Conservation (phyloP, 177 flowering plant genomes). For the Tripterygium wilfordii region DNA sequence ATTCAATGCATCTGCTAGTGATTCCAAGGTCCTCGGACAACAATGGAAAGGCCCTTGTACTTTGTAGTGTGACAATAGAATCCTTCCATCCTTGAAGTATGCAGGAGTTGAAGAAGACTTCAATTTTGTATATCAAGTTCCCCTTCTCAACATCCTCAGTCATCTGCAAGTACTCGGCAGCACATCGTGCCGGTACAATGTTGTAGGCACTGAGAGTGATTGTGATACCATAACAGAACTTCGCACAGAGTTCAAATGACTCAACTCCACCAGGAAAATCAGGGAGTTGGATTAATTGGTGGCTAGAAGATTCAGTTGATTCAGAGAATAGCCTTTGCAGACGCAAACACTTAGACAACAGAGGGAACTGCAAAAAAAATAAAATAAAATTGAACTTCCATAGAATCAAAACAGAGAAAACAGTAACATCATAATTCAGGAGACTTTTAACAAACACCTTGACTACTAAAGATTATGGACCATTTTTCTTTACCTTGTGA, state of each 20-base stretch:
- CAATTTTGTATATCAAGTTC: constrained; percentile 72
- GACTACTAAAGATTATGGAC: background rate
- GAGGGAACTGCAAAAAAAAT: constrained; percentile 63
- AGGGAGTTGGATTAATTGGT: constrained; percentile 55
- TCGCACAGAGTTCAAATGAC: constrained; percentile 86
- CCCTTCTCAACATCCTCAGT: constrained; percentile 93
- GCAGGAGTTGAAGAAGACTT: constrained; percentile 79
- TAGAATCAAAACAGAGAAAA: constrained; percentile 4
- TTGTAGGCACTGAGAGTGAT: constrained; percentile 83
- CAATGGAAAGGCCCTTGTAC: constrained; percentile 54
- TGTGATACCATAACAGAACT: constrained; percentile 93
- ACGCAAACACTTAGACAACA: constrained; percentile 76
- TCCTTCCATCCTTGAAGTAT: constrained; percentile 89
- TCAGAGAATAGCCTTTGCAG: constrained; percentile 67
- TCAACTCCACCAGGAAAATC: constrained; percentile 87
- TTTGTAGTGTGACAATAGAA: constrained; percentile 58
- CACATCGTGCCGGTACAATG: constrained; percentile 75
- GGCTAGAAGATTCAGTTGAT: constrained; percentile 47
- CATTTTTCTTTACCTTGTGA: constrained; percentile 66
- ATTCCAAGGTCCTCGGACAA: constrained; percentile 83
- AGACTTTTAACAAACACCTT: background rate
- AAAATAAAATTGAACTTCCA: background rate
- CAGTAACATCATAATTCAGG: too few relatives aligned
- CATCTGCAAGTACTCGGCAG: constrained; percentile 89
- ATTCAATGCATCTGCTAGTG: constrained; percentile 77